A percentile compares a stretch with the other conserved stretches of the same genome.
Evolutionary conservation across 768 basidiomycete species (phyloP).

Genomic region (Coprinellus aureogranulatus): DNA sequence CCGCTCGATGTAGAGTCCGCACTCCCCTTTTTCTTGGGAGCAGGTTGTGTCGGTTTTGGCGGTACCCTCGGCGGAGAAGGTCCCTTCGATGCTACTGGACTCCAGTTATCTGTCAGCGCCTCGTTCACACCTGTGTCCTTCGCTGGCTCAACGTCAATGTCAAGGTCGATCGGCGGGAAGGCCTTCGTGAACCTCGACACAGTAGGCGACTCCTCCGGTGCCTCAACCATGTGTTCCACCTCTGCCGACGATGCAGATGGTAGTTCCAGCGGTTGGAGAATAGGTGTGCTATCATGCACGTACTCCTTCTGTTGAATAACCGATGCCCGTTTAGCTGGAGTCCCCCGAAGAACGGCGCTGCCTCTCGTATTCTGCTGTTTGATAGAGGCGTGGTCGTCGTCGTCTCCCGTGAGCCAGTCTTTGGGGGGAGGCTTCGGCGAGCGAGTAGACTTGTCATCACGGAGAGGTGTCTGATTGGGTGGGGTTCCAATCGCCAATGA

Average conservation of each 20-base stretch:
- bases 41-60: constrained; percentile 5
- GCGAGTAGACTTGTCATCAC: constrained; percentile 6
- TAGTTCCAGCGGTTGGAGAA: constrained; percentile 13
- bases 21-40: constrained; percentile 18
- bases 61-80: constrained; percentile 16
- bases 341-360: constrained; percentile 57
- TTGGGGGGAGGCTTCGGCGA: constrained; percentile 31
- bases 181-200: constrained; percentile 34
- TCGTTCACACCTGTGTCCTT: constrained; percentile 5
- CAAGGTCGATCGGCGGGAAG: constrained; percentile 29
- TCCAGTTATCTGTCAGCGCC: constrained; percentile 48
- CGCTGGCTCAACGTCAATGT: constrained; percentile 21
- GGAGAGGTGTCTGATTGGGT: not conserved
- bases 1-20: constrained; percentile 54
- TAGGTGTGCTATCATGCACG: constrained; percentile 30
- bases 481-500: not conserved
- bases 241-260: not conserved
- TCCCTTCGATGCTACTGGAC: constrained; percentile 25
- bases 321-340: constrained; percentile 72
- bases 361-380: constrained; percentile 24
- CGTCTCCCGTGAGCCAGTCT: constrained; percentile 79
- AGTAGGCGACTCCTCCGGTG: constrained; percentile 34
- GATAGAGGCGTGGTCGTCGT: constrained; percentile 33
- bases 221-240: not conserved
- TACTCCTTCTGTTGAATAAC: constrained; percentile 51